These are phyloP conservation scores for Senecio squalidus DNA, from an alignment of 140 eudicot genomes.

Conservation along the genomic window DNA sequence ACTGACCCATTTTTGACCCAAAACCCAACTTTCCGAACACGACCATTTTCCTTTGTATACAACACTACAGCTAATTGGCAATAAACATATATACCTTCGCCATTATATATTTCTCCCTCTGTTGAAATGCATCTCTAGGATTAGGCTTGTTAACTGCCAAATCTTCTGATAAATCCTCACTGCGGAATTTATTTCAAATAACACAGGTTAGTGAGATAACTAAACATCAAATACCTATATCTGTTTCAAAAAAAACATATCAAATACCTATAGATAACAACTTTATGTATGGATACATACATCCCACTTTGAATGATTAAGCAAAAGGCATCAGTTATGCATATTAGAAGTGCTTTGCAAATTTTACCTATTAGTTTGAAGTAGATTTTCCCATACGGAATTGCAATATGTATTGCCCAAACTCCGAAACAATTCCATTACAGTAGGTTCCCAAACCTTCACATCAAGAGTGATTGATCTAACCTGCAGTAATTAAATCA, in stretches of 20 bases:
- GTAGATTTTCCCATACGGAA: constrained; percentile 83
- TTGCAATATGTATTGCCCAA: constrained; percentile 83
- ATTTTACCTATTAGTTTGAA: constrained; percentile 44
- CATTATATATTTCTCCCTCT: constrained; percentile 71
- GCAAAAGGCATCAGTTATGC: too few species aligned
- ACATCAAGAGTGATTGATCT: constrained; percentile 92
- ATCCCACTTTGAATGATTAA: constrained; percentile 12
- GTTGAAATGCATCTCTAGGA: constrained; percentile 51
- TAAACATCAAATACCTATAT: background rate
- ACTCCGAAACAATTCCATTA: constrained; percentile 65
- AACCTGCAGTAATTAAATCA: constrained; percentile 44
- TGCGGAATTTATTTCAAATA: constrained; percentile 22
- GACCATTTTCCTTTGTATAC: background rate
- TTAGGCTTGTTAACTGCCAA: constrained; percentile 49
- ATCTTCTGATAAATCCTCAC: constrained; percentile 32
- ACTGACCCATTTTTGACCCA: background rate
- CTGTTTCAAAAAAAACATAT: too few species aligned
- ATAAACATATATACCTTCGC: constrained; percentile 67
- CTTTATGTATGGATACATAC: background rate
- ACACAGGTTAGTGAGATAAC: background rate
- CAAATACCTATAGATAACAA: too few species aligned
- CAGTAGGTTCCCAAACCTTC: constrained; percentile 91
- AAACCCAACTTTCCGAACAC: background rate
- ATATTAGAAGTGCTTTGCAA: too few species aligned
- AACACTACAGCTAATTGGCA: background rate